Evolutionary conservation across 768 basidiomycete species (phyloP).

Genomic region (Dentipellis sp.): DNA sequence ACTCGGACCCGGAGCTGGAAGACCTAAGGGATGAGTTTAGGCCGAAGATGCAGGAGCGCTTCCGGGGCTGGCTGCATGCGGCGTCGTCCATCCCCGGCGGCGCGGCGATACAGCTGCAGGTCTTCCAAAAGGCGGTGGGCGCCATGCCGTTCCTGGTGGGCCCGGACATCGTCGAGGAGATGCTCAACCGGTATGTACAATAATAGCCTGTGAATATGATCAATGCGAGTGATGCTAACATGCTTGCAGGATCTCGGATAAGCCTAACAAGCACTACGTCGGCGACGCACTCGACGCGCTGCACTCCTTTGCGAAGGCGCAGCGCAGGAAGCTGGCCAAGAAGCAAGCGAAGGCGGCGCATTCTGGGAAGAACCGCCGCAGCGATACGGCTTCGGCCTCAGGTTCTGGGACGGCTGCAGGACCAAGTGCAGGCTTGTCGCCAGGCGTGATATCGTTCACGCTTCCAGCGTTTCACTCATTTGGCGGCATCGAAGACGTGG

Average conservation of each 20-base stretch:
- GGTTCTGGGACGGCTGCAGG: too few relatives aligned
- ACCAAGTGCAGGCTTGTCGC: too few relatives aligned
- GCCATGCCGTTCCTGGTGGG: conserved; percentile 50
- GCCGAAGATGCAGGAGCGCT: conserved; percentile 45
- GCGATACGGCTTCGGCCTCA: background rate
- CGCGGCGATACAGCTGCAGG: conserved; percentile 23
- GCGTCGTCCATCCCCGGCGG: conserved; percentile 32
- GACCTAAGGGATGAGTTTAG: conserved; percentile 53
- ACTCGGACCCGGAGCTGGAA: conserved; percentile 45
- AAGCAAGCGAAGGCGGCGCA: background rate
- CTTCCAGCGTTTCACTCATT: background rate
- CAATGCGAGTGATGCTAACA: background rate
- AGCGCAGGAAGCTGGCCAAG: conserved; percentile 30
- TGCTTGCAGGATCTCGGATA: conserved; percentile 36
- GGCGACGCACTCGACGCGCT: conserved; percentile 42
- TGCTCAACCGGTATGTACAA: conserved; percentile 39
- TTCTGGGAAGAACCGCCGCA: background rate
- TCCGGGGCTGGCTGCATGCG: conserved; percentile 47
- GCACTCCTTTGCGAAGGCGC: conserved; percentile 38
- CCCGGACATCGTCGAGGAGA: conserved; percentile 44
- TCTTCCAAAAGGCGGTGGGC: conserved; percentile 36
- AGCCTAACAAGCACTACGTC: conserved; percentile 43
- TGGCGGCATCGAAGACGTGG: conserved; percentile 1
- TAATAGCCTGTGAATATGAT: background rate
- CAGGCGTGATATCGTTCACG: too few relatives aligned